Evolutionary conservation across 495 filamentous ascomycete species (phyloP), one percentile per base, ranked within the genome.

Genomic region (Cetradonia linearis): DNA sequence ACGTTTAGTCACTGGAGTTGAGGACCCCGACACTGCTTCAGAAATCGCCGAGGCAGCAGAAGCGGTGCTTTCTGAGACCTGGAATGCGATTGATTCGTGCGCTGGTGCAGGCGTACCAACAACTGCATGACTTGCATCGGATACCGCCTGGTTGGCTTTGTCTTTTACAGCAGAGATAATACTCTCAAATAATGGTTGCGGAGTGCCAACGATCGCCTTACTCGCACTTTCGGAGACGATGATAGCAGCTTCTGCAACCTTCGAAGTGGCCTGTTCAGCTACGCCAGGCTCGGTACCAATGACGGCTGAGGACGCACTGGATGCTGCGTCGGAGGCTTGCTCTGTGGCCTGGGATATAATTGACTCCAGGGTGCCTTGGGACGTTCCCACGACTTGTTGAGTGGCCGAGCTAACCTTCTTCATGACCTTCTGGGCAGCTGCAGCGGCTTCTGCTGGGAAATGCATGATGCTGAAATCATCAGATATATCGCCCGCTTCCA

Each of bases 401-500:
- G 68, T 70, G 23, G 69, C 72, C 23, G 76, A 70, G 40, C 64
- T 73, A 16, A 69, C 65, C 28, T 74, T 71, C n/a, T 71, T 66
- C 28, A 68, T 61, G 25, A 79, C 72, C 62, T 79, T 77, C 63
- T 80, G 48, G 66, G 72, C 59, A 63, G 73, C 63, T 65, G 66
- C 72, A 38, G 66, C 72, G 11, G 71, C 66, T 63, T 77, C 60
- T 61, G 80, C 70, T 20, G 81, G 71, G 20, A 81, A 75, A 30
- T 66, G 66, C 68, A 78, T 78, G 5, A 76, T 78, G 33, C 77
- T 80, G 60, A 95, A 97, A 67, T 94, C 84, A 47, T 92, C 81
- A 16, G 81, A 84, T 3, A 81, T 75, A 66, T 96, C 94, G 30
- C 78, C 72, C 44, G 90, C 83, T 27, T 80, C 77, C 50, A 96